Base-by-base conservation (phyloP, 805 yeast species). In the Wickerhamiella alocasiicola region DNA sequence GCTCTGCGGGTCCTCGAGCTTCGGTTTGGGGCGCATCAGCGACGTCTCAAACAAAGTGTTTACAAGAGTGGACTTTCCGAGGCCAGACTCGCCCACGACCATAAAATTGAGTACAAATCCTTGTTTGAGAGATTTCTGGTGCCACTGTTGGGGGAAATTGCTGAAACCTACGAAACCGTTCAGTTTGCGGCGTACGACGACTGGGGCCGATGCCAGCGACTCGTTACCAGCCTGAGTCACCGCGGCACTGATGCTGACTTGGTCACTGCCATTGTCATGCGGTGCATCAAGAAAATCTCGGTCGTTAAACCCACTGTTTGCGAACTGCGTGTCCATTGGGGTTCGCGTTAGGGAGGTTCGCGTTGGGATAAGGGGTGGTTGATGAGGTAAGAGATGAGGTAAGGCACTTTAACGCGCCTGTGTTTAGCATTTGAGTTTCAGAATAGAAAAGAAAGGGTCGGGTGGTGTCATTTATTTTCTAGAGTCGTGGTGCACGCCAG, bases 81-180 rank as follows among this genome's bases (percentile, higher is more conserved):
- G 67, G 3, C 95, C 95, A 38, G 80, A 67, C 59, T 80, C 85
- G 23, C 96, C 95, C 24, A 87, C 94, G 44, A 83, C 84, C 74
- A 91, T 73, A 46, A 91, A 59, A 59, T 91, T 91, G 58, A 91
- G 73, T 53, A 69, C 73, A 69, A 91, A 91, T 11, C 98, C 98
- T 56, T 82, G 73, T 61, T 81, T 78, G 46, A 84, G 74, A 2
- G 94, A 79, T 62, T 81, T 84, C 64, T 95, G 77, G 65, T 91
- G 97, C 95, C 96, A 91, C 67, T 91, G 98, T 58, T 87, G 91
- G 44, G 98, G 98, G 56, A 91, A 70, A 64, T 87, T 91, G 50
- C 96, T 94, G 64, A 91, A 91, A 5, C 98, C 98, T 43, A 91
- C 98, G 58, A 81, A 87, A 3, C 94, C 88, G 51, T 78, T 81